Percentiles rank a stretch among this genome's conserved stretches.
Evolutionary conservation across 1,284 basidiomycete genomes (phyloP).

Genomic region (Mycena citricolor): DNA sequence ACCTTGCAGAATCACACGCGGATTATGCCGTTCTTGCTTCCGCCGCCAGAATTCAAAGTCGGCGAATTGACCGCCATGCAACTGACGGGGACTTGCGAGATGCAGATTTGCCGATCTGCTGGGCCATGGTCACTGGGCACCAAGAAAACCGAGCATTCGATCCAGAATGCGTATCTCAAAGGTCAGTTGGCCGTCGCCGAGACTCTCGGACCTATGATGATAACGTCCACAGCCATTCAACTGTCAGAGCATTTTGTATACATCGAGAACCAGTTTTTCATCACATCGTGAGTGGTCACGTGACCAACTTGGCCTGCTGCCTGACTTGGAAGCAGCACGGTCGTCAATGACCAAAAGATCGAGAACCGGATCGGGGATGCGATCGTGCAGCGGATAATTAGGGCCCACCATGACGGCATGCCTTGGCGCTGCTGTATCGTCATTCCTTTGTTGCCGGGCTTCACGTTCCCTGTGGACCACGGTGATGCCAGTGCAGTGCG

Average conservation of each 20-base stretch:
- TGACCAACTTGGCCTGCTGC: conserved; percentile 1
- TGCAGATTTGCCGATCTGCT: conserved; percentile 94
- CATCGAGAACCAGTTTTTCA: conserved; percentile 99
- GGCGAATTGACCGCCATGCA: conserved; percentile 80
- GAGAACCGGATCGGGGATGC: conserved; percentile 97
- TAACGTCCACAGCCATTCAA: conserved; percentile 74
- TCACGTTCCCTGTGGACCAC: conserved; percentile 91
- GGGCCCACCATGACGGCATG: conserved; percentile 80
- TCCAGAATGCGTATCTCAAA: conserved; percentile 93
- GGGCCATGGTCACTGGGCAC: conserved; percentile 98
- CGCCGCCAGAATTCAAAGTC: conserved; percentile 89
- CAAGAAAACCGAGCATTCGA: conserved; percentile 86
- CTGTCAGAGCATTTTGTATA: conserved; percentile 93
- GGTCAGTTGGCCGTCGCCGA: conserved; percentile 45
- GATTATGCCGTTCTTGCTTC: conserved; percentile 91
- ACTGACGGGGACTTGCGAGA: conserved; percentile 93
- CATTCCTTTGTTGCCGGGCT: conserved; percentile 92
- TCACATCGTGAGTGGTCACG: conserved; percentile 71
- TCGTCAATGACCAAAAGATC: conserved; percentile 82
- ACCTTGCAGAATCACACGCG: conserved; percentile 77
- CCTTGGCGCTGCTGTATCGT: conserved; percentile 93
- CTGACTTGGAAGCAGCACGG: conserved; percentile 54
- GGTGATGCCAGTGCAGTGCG: conserved; percentile 87
- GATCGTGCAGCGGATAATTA: conserved; percentile 88
- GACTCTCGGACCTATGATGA: not conserved